A percentile compares a stretch with the other conserved stretches of the same genome.
phyloP scores from a whole-genome alignment of 345 rosid species.

The Dipteronia sinensis region DNA sequence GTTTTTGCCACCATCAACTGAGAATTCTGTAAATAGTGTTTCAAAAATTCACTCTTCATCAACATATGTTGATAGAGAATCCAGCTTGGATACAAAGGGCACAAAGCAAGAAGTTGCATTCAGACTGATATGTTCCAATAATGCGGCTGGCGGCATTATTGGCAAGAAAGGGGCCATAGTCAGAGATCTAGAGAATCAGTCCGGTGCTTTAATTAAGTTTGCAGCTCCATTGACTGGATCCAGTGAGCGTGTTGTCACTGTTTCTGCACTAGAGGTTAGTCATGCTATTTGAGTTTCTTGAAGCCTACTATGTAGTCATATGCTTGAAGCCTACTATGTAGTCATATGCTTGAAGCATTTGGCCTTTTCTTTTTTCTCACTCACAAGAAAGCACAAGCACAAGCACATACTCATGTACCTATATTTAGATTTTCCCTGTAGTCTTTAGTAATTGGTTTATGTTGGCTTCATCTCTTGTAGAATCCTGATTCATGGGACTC shows the following conservation, averaged over 20 bases:
- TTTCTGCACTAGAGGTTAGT: constrained; percentile 64
- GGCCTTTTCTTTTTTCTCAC: not conserved
- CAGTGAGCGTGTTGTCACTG: constrained; percentile 55
- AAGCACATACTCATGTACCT: not conserved
- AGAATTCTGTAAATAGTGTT: constrained; percentile 20
- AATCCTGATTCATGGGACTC: constrained; percentile 50
- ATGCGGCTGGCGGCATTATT: constrained; percentile 63
- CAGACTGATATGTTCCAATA: constrained; percentile 51
- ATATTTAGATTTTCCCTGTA: not conserved
- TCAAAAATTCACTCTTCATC: constrained; percentile 24
- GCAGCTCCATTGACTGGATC: constrained; percentile 32
- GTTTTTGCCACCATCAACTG: constrained; percentile 26
- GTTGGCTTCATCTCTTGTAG: constrained; percentile 32
- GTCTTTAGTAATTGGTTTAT: constrained; percentile 4
- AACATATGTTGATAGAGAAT: constrained; percentile 24
- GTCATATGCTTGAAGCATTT: constrained; percentile 13
- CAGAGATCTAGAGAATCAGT: constrained; percentile 54
- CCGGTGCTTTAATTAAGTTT: constrained; percentile 61
- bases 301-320: not conserved
- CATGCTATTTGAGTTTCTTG: constrained; percentile 6
- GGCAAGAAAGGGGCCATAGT: constrained; percentile 60
- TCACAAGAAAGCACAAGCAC: not conserved
- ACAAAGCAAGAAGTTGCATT: constrained; percentile 43
- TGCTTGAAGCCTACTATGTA: not conserved
- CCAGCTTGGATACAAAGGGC: constrained; percentile 17